phyloP scores from a whole-genome alignment of 768 basidiomycete species.

The Lactarius akahatsu region DNA sequence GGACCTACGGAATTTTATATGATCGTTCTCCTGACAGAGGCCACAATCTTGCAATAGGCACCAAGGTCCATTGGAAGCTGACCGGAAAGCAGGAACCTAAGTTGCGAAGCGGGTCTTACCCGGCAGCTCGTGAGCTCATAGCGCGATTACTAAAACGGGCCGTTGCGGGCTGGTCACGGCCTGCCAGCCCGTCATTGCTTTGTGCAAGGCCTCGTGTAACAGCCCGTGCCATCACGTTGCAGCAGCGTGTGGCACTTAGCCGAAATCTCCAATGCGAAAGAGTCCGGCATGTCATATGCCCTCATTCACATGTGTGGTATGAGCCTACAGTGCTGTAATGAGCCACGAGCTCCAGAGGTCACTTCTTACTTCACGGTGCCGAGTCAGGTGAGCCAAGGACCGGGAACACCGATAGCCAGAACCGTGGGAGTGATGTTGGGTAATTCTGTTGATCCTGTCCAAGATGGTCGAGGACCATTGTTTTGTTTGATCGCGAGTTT shows the following conservation, averaged over 20 bases:
- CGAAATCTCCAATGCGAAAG: neutral
- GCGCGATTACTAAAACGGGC: neutral
- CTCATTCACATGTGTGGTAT: neutral
- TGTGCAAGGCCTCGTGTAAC: neutral
- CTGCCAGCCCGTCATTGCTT: neutral
- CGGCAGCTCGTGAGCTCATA: neutral
- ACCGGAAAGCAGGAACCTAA: neutral
- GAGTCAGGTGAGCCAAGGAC: slow-evolving; percentile 11
- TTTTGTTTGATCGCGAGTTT: slow-evolving; percentile 12
- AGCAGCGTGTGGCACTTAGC: neutral
- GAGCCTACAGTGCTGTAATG: too few relatives aligned
- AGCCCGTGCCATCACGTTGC: neutral
- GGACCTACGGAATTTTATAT: neutral
- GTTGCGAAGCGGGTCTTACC: neutral
- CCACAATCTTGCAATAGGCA: neutral
- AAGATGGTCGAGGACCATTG: neutral
- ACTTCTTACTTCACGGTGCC: neutral
- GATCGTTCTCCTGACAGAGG: neutral
- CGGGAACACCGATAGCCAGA: neutral
- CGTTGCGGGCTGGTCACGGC: neutral
- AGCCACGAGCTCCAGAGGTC: neutral
- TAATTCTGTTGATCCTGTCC: slow-evolving; percentile 7
- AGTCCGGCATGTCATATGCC: neutral
- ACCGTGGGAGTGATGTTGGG: neutral
- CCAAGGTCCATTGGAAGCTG: neutral